A percentile compares a stretch with the other conserved stretches of the same genome.
phyloP scores from a whole-genome alignment of 345 rosid genomes.

The Gossypium arboreum region DNA sequence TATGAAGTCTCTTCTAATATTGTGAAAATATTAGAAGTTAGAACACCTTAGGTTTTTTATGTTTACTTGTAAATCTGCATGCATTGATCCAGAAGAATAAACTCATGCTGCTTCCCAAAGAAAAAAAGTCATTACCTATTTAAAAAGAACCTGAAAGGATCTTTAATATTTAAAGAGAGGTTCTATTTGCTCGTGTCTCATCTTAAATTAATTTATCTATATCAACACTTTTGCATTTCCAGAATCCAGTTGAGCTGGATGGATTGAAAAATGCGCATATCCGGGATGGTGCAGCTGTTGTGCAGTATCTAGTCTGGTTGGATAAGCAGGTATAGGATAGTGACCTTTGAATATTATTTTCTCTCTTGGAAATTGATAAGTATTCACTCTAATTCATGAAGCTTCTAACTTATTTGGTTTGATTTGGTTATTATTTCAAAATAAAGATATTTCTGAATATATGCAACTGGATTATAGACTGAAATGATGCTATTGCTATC shows the following conservation, averaged over 20 bases:
- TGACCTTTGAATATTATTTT: not conserved
- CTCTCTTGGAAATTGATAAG: not conserved
- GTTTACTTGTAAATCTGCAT: not conserved
- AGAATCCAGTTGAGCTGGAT: conserved; percentile 89
- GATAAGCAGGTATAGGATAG: conserved; percentile 13
- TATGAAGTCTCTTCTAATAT: not conserved
- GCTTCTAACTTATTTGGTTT: not conserved
- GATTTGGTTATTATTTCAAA: not conserved
- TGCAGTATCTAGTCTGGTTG: conserved; percentile 57
- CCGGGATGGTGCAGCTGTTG: conserved; percentile 98
- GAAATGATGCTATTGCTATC: conserved; percentile 18
- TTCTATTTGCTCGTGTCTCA: conserved; percentile 13
- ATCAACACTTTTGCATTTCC: conserved; percentile 8
- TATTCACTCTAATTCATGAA: not conserved
- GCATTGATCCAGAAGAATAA: not conserved
- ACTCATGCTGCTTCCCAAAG: not conserved
- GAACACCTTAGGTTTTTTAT: not conserved
- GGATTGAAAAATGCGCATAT: conserved; percentile 85
- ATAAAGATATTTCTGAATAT: not conserved
- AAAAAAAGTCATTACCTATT: not conserved
- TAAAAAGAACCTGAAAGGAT: conserved; percentile 32
- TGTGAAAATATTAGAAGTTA: not conserved
- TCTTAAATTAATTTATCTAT: conserved; percentile 14
- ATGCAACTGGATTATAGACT: not conserved
- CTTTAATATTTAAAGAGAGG: not conserved